Conservation (phyloP, 768 basidiomycete genomes). For the Termitomyces sp. region DNA sequence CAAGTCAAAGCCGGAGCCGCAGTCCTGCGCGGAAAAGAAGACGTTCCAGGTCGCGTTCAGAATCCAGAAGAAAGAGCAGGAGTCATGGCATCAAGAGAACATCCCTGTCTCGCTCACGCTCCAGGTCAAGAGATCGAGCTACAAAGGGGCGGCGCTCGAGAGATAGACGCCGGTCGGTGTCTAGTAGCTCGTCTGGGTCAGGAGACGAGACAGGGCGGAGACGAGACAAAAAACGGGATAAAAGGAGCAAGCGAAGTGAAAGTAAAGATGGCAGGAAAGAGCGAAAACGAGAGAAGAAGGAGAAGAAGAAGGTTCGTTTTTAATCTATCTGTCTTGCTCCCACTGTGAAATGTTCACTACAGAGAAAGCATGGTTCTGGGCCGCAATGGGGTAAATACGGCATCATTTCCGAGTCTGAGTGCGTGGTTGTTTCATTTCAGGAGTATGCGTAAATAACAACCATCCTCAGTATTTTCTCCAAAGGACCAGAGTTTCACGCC, state of each 20-base stretch:
- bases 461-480: constrained; percentile 70
- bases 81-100: constrained; percentile 24
- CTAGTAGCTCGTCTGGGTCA: constrained; percentile 31
- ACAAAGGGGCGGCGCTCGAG: constrained; percentile 9
- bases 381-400: constrained; percentile 91
- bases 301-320: constrained; percentile 36
- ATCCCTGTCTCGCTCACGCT: constrained; percentile 27
- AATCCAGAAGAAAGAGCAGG: constrained; percentile 24
- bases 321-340: background rate
- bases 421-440: constrained; percentile 21
- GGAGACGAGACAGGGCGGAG: constrained; percentile 39
- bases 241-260: constrained; percentile 40
- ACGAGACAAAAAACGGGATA: constrained; percentile 38
- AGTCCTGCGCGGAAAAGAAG: constrained; percentile 26
- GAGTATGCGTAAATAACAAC: background rate
- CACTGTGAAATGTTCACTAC: background rate
- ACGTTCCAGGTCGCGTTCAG: constrained; percentile 28
- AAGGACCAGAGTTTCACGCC: constrained; percentile 80
- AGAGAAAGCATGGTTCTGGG: constrained; percentile 55
- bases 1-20: constrained; percentile 22
- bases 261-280: constrained; percentile 31
- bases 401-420: constrained; percentile 83
- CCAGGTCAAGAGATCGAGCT: constrained; percentile 17
- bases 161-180: constrained; percentile 25
- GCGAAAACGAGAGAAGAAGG: constrained; percentile 50